Conservation (phyloP, 2,329 filamentous ascomycete species). For the Colletotrichum paranaense region DNA sequence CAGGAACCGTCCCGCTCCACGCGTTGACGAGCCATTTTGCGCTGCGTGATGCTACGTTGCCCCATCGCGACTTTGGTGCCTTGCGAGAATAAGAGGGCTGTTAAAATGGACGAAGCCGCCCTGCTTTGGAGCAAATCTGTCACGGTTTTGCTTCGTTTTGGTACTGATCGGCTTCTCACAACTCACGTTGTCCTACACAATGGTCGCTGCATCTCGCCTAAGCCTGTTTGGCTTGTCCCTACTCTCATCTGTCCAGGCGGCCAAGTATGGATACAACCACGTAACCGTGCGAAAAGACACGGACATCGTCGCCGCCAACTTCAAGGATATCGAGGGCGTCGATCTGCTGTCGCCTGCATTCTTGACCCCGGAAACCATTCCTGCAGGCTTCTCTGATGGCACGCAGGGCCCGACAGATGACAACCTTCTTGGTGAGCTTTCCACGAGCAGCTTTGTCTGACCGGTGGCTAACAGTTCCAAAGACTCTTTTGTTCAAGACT, state of each 20-base stretch:
- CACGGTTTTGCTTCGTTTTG: neutral
- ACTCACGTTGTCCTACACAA: neutral
- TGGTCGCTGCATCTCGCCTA: slow-evolving; percentile 18
- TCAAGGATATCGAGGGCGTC: slow-evolving; percentile 33
- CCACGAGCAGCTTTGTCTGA: too few relatives aligned
- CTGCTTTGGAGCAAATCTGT: neutral
- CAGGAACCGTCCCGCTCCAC: slow-evolving; percentile 13
- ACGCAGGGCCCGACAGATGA: slow-evolving; percentile 43
- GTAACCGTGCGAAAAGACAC: slow-evolving; percentile 31
- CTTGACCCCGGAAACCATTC: slow-evolving; percentile 37
- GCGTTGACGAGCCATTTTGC: slow-evolving; percentile 9
- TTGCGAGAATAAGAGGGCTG: neutral
- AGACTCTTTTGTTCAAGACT: slow-evolving; percentile 39
- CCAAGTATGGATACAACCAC: slow-evolving; percentile 36
- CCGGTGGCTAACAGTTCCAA: neutral
- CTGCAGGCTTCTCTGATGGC: slow-evolving; percentile 41
- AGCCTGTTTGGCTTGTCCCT: slow-evolving; percentile 30
- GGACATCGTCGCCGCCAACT: slow-evolving; percentile 28
- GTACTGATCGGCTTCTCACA: neutral
- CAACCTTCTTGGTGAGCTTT: slow-evolving; percentile 22
- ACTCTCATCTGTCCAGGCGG: slow-evolving; percentile 22
- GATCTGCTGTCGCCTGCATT: slow-evolving; percentile 43
- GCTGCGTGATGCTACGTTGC: neutral
- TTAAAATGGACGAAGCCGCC: neutral
- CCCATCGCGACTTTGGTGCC: neutral